Base-by-base conservation (phyloP, 2,329 filamentous ascomycete species). In the Coniochaeta sp. region DNA sequence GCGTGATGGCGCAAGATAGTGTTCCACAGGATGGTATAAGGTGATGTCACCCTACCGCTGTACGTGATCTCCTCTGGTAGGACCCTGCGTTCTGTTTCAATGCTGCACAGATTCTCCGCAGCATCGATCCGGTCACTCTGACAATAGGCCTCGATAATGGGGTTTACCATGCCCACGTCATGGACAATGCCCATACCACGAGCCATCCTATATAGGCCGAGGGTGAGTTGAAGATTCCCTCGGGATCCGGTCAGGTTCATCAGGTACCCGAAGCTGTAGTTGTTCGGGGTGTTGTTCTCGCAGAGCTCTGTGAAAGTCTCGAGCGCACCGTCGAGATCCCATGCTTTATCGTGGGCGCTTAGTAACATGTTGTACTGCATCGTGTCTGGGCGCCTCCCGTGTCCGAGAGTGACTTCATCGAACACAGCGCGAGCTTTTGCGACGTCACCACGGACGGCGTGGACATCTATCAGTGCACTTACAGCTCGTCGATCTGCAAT, bases 321-420 rank as follows among this genome's bases (percentile, higher is more conserved):
- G 60, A 90, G 75, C 14, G 87, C 88, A 6, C 84, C 83, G n/a
- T 84, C 77, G 50, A 90, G 81, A 68, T 95, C 85, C 55, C 84
- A 80, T 0, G 82, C 81, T 65, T 85, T 85, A 19, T 81, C 80
- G 72, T 92, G 83, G 2, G 89, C 87, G 67, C 88, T 85, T 54
- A 98, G 77, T 30, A 96, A 73, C 24, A 87, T 86, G 68, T 96
- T 96, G 88, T 89, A 96, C 63, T 82, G 85, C 38, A 78, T 70
- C 1, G 81, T 71, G 63, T 85, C 83, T 7, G 87, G 88, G 47
- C 76, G 65, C 17, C 89, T 66, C 1, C 76, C 73, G 66, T 86
- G 87, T 57, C 84, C 77, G 7, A 74, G 66, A 26, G 71, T 69
- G 60, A 95, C 84, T n/a, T 80, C 77, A 55, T 84, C 69, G 62